Evolutionary conservation across 2,329 filamentous ascomycete genomes (phyloP).

Genomic region (Sporothrix inflata): DNA sequence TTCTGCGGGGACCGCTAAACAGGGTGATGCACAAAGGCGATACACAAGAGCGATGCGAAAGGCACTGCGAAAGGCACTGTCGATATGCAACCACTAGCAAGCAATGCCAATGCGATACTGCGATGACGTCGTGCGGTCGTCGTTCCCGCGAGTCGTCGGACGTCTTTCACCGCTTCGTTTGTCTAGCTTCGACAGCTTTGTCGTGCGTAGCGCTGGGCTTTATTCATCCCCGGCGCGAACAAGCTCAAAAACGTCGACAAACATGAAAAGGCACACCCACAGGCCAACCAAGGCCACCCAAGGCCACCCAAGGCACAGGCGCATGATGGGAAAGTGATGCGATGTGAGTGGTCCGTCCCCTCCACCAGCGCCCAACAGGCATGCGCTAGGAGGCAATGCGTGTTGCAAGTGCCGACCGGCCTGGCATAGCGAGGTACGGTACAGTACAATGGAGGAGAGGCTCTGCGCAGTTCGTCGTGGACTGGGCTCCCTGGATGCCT

Average conservation of each 20-base stretch:
- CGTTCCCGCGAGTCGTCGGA: not conserved
- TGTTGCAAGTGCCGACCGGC: not conserved
- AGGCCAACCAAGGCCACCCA: not conserved
- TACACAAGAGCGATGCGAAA: not conserved
- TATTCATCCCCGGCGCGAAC: not conserved
- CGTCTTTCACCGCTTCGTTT: not conserved
- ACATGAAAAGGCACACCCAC: not conserved
- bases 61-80: not conserved
- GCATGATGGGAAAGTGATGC: not conserved
- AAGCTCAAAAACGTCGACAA: not conserved
- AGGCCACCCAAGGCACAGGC: not conserved
- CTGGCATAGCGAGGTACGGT: not conserved
- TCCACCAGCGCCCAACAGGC: not conserved
- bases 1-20: not conserved
- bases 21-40: not conserved
- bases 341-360: not conserved
- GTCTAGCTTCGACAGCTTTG: not conserved
- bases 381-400: not conserved
- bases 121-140: not conserved
- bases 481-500: too few species aligned
- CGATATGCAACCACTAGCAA: not conserved
- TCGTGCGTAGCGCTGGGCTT: not conserved
- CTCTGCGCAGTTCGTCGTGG: too few species aligned
- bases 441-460: too few species aligned
- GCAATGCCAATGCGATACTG: not conserved